Evolutionary conservation across 139 green algal genomes (phyloP).

Genomic region (Astrephomene gubernaculifera): DNA sequence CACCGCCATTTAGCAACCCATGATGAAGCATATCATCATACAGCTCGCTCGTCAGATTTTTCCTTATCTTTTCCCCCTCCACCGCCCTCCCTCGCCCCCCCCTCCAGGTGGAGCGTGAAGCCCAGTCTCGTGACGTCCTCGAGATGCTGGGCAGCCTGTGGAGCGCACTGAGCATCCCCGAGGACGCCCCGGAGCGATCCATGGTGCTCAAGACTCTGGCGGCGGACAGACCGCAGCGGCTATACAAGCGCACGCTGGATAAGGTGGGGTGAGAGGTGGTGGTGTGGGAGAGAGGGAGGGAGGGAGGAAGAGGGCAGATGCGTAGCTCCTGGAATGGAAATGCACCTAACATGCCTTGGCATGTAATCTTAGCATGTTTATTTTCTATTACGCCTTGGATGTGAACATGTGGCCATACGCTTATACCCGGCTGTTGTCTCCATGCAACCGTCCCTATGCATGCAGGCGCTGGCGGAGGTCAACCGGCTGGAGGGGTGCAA

Average conservation of each 20-base stretch:
- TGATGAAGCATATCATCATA: too few species aligned
- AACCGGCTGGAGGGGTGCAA: slow-evolving; percentile 63
- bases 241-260: slow-evolving; percentile 55
- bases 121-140: slow-evolving; percentile 47
- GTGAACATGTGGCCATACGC: too few species aligned
- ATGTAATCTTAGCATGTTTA: too few species aligned
- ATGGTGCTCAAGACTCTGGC: slow-evolving; percentile 44
- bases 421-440: too few species aligned
- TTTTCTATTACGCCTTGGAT: too few species aligned
- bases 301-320: slow-evolving; percentile 54
- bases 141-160: slow-evolving; percentile 60
- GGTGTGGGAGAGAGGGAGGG: slow-evolving; percentile 63
- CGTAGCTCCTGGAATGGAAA: too few species aligned
- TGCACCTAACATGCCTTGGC: too few species aligned
- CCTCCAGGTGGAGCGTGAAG: slow-evolving; percentile 52
- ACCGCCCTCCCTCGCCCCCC: too few species aligned
- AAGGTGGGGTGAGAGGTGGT: slow-evolving; percentile 50
- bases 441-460: too few species aligned
- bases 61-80: neutral
- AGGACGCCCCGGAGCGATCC: slow-evolving; percentile 43
- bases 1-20: too few species aligned
- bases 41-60: too few species aligned
- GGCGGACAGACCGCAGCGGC: slow-evolving; percentile 28
- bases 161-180: slow-evolving; percentile 45
- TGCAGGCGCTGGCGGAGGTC: slow-evolving; percentile 61